Evolutionary conservation across 2,329 filamentous ascomycete species (phyloP).

Genomic region (Cladobotryum protrusum): DNA sequence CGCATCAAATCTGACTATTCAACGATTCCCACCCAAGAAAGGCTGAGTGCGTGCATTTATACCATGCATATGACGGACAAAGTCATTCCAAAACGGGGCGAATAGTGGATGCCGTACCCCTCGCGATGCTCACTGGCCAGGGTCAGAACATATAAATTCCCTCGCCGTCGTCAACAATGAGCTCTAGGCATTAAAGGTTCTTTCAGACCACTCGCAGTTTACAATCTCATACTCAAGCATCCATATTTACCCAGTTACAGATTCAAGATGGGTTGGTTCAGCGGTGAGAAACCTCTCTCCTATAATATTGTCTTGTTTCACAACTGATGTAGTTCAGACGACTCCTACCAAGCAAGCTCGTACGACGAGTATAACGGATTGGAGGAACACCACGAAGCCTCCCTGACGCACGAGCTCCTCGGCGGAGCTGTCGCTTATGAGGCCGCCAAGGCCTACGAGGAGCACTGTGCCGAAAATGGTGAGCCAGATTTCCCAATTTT

Average conservation of each 20-base stretch:
- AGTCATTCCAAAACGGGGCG: too few species aligned
- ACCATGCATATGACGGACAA: too few species aligned
- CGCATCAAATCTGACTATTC: too few species aligned
- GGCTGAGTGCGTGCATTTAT: too few species aligned
- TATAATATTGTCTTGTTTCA: neutral
- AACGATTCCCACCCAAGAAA: too few species aligned
- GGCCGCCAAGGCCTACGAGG: constrained; percentile 26
- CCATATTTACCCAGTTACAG: neutral
- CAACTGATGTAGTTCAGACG: constrained; percentile 10
- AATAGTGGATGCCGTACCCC: too few species aligned
- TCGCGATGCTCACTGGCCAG: too few species aligned
- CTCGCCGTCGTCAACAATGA: too few species aligned
- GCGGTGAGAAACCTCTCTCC: constrained; percentile 6
- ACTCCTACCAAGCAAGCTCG: constrained; percentile 18
- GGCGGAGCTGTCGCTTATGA: constrained; percentile 26
- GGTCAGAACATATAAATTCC: too few species aligned
- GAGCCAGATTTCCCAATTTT: neutral
- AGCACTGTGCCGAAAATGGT: constrained; percentile 23
- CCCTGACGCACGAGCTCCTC: constrained; percentile 25
- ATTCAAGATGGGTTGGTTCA: constrained; percentile 19
- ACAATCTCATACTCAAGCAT: neutral
- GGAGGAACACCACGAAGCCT: constrained; percentile 23
- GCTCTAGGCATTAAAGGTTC: too few species aligned
- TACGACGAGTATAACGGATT: constrained; percentile 20
- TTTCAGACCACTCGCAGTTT: neutral